Evolutionary conservation across 192 early-diverging fungal genomes (phyloP), one percentile per base, ranked within the genome.

Genomic region (Phycomyces nitens): DNA sequence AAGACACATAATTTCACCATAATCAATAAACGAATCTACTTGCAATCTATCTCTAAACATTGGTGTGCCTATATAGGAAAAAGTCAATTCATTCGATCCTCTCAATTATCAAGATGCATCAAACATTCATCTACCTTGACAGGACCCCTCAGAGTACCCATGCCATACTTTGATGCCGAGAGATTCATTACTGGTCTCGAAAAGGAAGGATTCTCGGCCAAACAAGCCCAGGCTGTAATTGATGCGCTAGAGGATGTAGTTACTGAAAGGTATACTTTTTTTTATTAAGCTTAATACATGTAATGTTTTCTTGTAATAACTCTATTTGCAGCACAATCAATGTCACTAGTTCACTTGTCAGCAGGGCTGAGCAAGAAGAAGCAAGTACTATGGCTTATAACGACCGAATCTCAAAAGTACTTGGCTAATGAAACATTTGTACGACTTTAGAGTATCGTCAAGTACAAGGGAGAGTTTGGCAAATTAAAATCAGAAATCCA

Each of bases 381-480:
- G 82, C 84, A 77, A 56, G 52, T 47, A 47, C 18, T 47, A 18
- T 6, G n/a, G n/a, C n/a, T n/a, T n/a, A n/a, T n/a, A n/a, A n/a
- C n/a, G n/a, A n/a, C n/a, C n/a, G n/a, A n/a, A n/a, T n/a, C n/a
- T n/a, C n/a, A n/a, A n/a, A n/a, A n/a, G n/a, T n/a, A n/a, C n/a
- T n/a, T n/a, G n/a, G 29, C 29, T 34, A 34, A 47, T 47, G 18
- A 47, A 47, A 11, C 2, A 3, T n/a, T 60, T 15, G 12, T 9
- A 22, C 29, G 12, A 20, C 9, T 34, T 15, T 62, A 88, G 84
- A 83, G 86, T 1, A 77, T 92, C 14, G 93, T 94, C 69, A 89
- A 88, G 65, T 90, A 91, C 69, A 93, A 89, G 70, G 91, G 92
- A 21, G 93, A 95, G 65, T 94, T 97, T 56, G 87, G 89, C 14